These are phyloP conservation scores for Rutstroemia sp. DNA, from an alignment of 2,329 filamentous ascomycete genomes.

Conservation along the genomic window DNA sequence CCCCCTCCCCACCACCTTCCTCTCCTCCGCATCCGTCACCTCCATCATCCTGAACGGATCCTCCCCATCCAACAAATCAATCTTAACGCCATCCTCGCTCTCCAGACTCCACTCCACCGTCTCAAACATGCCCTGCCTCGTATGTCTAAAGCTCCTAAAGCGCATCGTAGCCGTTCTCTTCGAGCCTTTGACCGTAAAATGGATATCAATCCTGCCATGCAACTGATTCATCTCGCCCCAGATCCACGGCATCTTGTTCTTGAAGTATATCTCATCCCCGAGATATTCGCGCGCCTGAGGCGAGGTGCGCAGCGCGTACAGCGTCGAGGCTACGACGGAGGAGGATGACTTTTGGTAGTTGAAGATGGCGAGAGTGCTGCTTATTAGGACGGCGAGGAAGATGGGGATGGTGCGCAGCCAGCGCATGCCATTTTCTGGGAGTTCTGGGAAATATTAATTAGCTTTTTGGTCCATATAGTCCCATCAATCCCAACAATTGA, in stretches of 20 bases:
- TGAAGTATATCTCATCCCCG: slow-evolving; percentile 82
- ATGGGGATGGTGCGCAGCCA: slow-evolving; percentile 73
- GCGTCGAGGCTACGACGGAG: slow-evolving; percentile 74
- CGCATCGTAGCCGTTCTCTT: slow-evolving; percentile 64
- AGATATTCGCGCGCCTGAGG: slow-evolving; percentile 65
- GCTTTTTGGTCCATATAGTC: not conserved
- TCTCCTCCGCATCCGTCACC: slow-evolving; percentile 36
- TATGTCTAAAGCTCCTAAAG: slow-evolving; percentile 69
- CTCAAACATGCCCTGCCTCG: slow-evolving; percentile 60
- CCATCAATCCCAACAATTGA: not conserved
- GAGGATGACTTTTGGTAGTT: slow-evolving; percentile 98
- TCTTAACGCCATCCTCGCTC: slow-evolving; percentile 43
- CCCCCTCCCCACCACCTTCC: slow-evolving; percentile 33
- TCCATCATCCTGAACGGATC: slow-evolving; percentile 58
- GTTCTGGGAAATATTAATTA: slow-evolving; percentile 15
- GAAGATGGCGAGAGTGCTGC: slow-evolving; percentile 81
- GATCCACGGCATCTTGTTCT: slow-evolving; percentile 74
- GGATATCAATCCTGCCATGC: slow-evolving; percentile 82
- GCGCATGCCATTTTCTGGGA: slow-evolving; percentile 32
- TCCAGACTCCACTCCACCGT: slow-evolving; percentile 87
- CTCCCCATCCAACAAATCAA: slow-evolving; percentile 67
- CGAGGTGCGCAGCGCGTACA: slow-evolving; percentile 86
- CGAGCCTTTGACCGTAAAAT: slow-evolving; percentile 79
- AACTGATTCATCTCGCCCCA: slow-evolving; percentile 86
- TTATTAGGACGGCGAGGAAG: slow-evolving; percentile 65